Evolutionary conservation across 257 asterid genomes (phyloP), one percentile per base, ranked within the genome.

Genomic region (Solanum corneliomulleri): DNA sequence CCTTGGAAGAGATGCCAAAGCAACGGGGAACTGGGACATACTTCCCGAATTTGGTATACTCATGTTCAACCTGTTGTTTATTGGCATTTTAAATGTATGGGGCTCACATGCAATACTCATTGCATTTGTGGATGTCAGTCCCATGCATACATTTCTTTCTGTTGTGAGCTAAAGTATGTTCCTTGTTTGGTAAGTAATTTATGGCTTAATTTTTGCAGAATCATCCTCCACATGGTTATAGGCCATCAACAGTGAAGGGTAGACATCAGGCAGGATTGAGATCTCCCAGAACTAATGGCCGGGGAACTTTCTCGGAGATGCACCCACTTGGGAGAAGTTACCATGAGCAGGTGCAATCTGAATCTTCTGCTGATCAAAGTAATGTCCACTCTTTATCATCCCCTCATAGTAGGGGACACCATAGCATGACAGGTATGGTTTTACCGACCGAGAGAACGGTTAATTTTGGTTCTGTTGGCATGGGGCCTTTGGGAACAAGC

Each of bases 21-120:
- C 94, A 94, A 29, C 93, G 98, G 83, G 99, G 98, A 78, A 95
- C 96, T 0, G 96, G 98, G 85, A 93, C 97, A 42, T 94, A 94
- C 92, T 93, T 95, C 75, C 98, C 99, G 23, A 93, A 89, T 86
- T 88, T 78, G 96, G 99, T 96, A 94, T 85, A 86, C 85, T 76
- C 47, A 13, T 84, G 42, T 82, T 52, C 7, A 68, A n/a, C 20
- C 87, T 75, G 76, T 68, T 78, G 66, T 45, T 85, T 84, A 47
- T 87, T 33, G 45, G 44, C 71, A 44, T 72, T 25, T 81, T 8
- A 68, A 56, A 39, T 69, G 18, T 82, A 33, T 70, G 72, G 81
- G 77, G 70, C 71, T 71, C 35, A 86, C 14, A 86, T 83, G 39
- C 60, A 64, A 83, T 86, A 42, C 62, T 84, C 70, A 35, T 85